A percentile compares a stretch with the other conserved stretches of the same genome.
Conservation (phyloP, 257 asterid species). For the Nicotiana tabacum region DNA sequence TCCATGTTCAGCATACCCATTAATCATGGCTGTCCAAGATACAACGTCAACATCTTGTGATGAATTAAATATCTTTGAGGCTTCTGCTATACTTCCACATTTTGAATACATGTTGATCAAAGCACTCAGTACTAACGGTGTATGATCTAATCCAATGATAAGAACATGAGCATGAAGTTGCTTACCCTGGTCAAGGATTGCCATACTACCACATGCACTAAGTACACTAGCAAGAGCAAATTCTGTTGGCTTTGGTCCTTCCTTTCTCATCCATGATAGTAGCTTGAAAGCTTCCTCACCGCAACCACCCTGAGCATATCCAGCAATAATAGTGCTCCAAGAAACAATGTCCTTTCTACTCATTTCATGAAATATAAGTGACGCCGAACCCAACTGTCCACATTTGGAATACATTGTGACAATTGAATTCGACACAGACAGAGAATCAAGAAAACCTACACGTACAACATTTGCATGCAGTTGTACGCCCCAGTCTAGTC, state of each 20-base stretch:
- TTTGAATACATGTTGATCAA: constrained; percentile 78
- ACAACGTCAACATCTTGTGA: constrained; percentile 53
- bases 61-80: constrained; percentile 33
- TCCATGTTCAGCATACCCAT: constrained; percentile 92
- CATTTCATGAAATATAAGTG: constrained; percentile 48
- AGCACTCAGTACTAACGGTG: constrained; percentile 47
- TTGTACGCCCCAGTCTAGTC: constrained; percentile 70
- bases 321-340: constrained; percentile 88
- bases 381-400: constrained; percentile 43
- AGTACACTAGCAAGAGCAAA: constrained; percentile 71
- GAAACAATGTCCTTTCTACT: constrained; percentile 59
- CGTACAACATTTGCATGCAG: constrained; percentile 62
- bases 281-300: constrained; percentile 71
- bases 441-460: constrained; percentile 43
- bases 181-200: constrained; percentile 77
- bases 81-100: constrained; percentile 75
- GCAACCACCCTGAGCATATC: constrained; percentile 68
- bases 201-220: constrained; percentile 71
- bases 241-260: constrained; percentile 79
- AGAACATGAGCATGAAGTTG: constrained; percentile 75
- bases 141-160: constrained; percentile 56
- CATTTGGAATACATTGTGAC: constrained; percentile 76
- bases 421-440: constrained; percentile 73
- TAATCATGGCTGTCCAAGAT: constrained; percentile 93
- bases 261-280: constrained; percentile 66